Conservation (phyloP, 2,329 filamentous ascomycete species). For the Fusarium hostae region DNA sequence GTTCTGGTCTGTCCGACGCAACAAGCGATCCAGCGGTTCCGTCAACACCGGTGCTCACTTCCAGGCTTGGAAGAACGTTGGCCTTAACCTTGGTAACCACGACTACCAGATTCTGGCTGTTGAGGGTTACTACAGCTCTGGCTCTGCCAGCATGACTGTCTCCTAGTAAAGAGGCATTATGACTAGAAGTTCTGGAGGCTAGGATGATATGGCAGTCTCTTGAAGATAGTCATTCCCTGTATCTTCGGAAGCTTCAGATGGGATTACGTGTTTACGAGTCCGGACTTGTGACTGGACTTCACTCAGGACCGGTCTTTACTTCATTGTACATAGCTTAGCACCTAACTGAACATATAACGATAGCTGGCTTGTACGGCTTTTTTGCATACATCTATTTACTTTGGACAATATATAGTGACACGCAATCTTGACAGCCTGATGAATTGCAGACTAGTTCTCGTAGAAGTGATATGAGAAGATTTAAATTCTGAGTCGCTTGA, state of each 20-base stretch:
- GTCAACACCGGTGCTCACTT: slow-evolving; percentile 63
- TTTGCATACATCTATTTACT: neutral
- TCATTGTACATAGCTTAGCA: slow-evolving; percentile 18
- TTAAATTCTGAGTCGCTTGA: too few species aligned
- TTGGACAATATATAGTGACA: neutral
- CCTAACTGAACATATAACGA: slow-evolving; percentile 4
- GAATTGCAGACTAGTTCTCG: neutral
- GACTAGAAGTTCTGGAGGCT: neutral
- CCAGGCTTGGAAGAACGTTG: slow-evolving; percentile 61
- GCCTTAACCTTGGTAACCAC: slow-evolving; percentile 59
- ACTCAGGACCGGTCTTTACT: slow-evolving; percentile 5
- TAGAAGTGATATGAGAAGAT: too few species aligned
- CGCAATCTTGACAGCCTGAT: too few species aligned
- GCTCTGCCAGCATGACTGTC: slow-evolving; percentile 60
- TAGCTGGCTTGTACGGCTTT: neutral
- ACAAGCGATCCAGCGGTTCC: slow-evolving; percentile 61
- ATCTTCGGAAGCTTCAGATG: neutral
- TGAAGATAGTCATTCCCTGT: neutral
- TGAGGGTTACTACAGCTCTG: slow-evolving; percentile 64
- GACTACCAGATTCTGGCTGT: slow-evolving; percentile 67
- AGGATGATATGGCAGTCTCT: neutral
- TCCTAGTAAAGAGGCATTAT: neutral
- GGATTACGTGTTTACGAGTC: neutral
- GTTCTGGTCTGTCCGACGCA: slow-evolving; percentile 63
- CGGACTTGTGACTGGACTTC: slow-evolving; percentile 14